phyloP scores from a whole-genome alignment of 208 protist genomes.

The Trypanosoma cruzi region DNA sequence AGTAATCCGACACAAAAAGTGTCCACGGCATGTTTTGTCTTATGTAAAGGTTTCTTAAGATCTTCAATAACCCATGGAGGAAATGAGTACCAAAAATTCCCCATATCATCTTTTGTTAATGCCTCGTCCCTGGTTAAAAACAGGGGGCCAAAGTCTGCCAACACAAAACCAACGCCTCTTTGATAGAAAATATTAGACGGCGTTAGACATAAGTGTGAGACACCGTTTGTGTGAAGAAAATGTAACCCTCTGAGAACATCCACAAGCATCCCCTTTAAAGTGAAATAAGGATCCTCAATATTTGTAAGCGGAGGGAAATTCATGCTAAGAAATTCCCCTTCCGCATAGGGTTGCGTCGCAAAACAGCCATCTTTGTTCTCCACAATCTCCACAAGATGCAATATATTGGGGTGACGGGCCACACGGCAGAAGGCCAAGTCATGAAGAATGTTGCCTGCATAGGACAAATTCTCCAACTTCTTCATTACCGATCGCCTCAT shows the following conservation, averaged over 20 bases:
- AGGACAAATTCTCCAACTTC: background rate
- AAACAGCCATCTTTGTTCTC: slow-evolving; percentile 67
- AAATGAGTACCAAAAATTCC: slow-evolving; percentile 44
- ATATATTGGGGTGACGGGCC: slow-evolving; percentile 65
- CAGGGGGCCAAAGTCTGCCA: slow-evolving; percentile 77
- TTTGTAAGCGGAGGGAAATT: slow-evolving; percentile 28
- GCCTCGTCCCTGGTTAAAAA: slow-evolving; percentile 65
- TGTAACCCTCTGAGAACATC: slow-evolving; percentile 69
- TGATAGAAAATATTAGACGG: slow-evolving; percentile 82
- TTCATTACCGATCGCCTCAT: slow-evolving; percentile 49
- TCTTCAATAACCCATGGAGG: slow-evolving; percentile 49
- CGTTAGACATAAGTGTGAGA: slow-evolving; percentile 55
- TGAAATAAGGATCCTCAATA: slow-evolving; percentile 15
- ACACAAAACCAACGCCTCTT: slow-evolving; percentile 39
- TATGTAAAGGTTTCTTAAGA: slow-evolving; percentile 2
- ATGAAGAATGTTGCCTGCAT: slow-evolving; percentile 6
- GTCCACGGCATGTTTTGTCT: slow-evolving; percentile 48
- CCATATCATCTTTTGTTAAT: slow-evolving; percentile 27
- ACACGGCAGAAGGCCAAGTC: slow-evolving; percentile 46
- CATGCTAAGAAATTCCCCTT: slow-evolving; percentile 26
- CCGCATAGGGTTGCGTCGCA: slow-evolving; percentile 64
- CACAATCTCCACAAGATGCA: slow-evolving; percentile 71
- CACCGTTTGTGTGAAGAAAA: slow-evolving; percentile 68
- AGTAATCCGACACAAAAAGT: slow-evolving; percentile 78
- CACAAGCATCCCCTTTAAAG: slow-evolving; percentile 49